A percentile compares a stretch with the other conserved stretches of the same genome.
Conservation (phyloP, 2,329 filamentous ascomycete species). For the Chaetomium globosum region DNA sequence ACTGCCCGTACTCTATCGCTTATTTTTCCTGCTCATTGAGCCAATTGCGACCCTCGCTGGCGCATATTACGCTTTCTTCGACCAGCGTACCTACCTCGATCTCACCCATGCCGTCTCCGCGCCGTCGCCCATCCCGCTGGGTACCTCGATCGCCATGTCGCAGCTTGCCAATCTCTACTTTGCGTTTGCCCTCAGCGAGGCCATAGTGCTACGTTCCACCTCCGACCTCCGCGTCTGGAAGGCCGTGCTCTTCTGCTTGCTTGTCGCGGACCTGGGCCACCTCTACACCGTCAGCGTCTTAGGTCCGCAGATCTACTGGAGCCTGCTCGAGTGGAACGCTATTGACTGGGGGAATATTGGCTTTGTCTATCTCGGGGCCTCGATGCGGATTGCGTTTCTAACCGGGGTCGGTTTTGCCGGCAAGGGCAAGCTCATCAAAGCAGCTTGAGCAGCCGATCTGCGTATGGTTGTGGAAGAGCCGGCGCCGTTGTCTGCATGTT, state of each 20-base stretch:
- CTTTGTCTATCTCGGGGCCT: slow-evolving; percentile 69
- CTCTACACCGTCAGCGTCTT: slow-evolving; percentile 65
- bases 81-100: slow-evolving; percentile 60
- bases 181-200: slow-evolving; percentile 76
- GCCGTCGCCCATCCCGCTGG: slow-evolving; percentile 54
- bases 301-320: slow-evolving; percentile 66
- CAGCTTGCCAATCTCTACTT: slow-evolving; percentile 80
- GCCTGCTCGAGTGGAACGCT: slow-evolving; percentile 63
- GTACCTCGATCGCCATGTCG: slow-evolving; percentile 67
- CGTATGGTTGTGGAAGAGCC: not conserved
- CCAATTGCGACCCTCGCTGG: slow-evolving; percentile 57
- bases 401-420: slow-evolving; percentile 55
- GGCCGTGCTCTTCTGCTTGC: slow-evolving; percentile 65
- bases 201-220: slow-evolving; percentile 71
- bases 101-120: slow-evolving; percentile 63
- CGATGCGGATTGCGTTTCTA: slow-evolving; percentile 62
- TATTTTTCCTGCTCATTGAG: slow-evolving; percentile 78
- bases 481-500: not conserved
- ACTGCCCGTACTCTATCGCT: slow-evolving; percentile 64
- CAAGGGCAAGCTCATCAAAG: slow-evolving; percentile 27
- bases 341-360: slow-evolving; percentile 70
- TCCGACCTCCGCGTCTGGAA: slow-evolving; percentile 70
- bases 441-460: slow-evolving; percentile 20
- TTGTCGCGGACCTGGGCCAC: slow-evolving; percentile 77
- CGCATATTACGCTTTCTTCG: slow-evolving; percentile 56